phyloP scores from a whole-genome alignment of 805 yeast species.

The Candida ipomoeae region DNA sequence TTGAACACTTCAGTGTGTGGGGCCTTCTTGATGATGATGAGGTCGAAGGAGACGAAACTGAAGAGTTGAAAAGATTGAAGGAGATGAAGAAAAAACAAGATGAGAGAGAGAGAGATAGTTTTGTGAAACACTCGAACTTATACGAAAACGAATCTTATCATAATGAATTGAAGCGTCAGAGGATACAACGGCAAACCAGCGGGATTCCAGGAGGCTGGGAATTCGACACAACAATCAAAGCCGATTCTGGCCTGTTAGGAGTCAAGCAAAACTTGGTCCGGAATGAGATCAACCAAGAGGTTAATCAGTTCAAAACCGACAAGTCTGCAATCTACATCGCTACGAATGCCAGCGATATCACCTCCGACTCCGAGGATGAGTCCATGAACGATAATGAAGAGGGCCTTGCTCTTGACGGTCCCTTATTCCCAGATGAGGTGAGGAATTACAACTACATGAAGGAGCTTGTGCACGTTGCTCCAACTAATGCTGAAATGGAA shows the following conservation, averaged over 20 bases:
- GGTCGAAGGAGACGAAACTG: conserved; percentile 38
- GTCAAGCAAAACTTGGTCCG: conserved; percentile 29
- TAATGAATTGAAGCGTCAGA: conserved; percentile 35
- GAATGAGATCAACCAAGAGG: conserved; percentile 28
- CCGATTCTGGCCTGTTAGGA: conserved; percentile 20
- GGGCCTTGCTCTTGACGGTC: conserved; percentile 13
- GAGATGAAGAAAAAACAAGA: conserved; percentile 33
- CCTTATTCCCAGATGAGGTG: conserved; percentile 11
- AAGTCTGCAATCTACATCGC: conserved; percentile 21
- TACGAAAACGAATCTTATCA: conserved; percentile 28
- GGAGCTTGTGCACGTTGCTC: conserved; percentile 30
- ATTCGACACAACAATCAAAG: conserved; percentile 12
- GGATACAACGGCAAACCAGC: conserved; percentile 24
- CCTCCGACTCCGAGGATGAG: conserved; percentile 24
- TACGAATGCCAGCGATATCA: conserved; percentile 30
- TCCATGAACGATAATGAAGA: conserved; percentile 12
- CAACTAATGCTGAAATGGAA: conserved; percentile 25
- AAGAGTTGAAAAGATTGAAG: conserved; percentile 29
- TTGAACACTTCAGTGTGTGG: conserved; percentile 93
- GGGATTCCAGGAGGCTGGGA: conserved; percentile 40
- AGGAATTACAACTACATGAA: conserved; percentile 32
- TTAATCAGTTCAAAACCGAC: conserved; percentile 20
- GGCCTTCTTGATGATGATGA: conserved; percentile 65
- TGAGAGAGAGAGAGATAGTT: conserved; percentile 41
- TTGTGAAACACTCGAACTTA: conserved; percentile 24